Evolutionary conservation across 495 filamentous ascomycete species (phyloP).

Genomic region (Penicillium psychrofluorescens): DNA sequence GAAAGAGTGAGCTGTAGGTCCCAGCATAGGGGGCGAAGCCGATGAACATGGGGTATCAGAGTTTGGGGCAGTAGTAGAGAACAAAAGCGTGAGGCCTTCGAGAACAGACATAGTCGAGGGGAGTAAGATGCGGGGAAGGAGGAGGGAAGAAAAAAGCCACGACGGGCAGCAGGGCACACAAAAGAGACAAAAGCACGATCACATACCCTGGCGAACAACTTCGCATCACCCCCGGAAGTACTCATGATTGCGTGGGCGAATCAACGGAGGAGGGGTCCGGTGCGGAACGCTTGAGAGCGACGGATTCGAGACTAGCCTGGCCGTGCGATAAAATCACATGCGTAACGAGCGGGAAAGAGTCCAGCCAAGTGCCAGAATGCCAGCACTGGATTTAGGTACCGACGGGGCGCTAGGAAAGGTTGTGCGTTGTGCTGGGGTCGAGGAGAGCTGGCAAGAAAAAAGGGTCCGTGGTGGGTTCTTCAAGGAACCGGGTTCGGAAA

Average conservation of each 20-base stretch:
- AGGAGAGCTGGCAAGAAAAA: too few relatives aligned
- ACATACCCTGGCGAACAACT: constrained; percentile 98
- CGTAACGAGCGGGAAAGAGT: background rate
- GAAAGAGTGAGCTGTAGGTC: constrained; percentile 29
- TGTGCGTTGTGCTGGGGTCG: too few relatives aligned
- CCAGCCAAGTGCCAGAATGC: too few relatives aligned
- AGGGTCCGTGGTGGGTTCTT: too few relatives aligned
- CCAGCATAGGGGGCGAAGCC: constrained; percentile 23
- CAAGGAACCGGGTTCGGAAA: too few relatives aligned
- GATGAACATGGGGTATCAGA: constrained; percentile 21
- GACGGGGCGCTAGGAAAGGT: too few relatives aligned
- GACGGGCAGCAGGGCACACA: constrained; percentile 11
- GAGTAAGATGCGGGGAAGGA: constrained; percentile 15
- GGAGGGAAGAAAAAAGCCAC: constrained; percentile 1
- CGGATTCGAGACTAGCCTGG: background rate
- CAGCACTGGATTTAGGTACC: too few relatives aligned
- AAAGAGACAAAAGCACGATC: constrained; percentile 1
- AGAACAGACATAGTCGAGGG: constrained; percentile 2
- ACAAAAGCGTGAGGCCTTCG: constrained; percentile 1
- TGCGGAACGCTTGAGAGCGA: too few relatives aligned
- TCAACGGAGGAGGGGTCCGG: constrained; percentile 1
- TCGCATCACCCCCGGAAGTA: constrained; percentile 82
- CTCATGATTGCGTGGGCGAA: constrained; percentile 47
- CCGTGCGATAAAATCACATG: constrained; percentile 10
- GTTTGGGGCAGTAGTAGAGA: background rate